These are phyloP conservation scores for Penicillium herquei DNA, from an alignment of 495 filamentous ascomycete species.

Conservation along the genomic window DNA sequence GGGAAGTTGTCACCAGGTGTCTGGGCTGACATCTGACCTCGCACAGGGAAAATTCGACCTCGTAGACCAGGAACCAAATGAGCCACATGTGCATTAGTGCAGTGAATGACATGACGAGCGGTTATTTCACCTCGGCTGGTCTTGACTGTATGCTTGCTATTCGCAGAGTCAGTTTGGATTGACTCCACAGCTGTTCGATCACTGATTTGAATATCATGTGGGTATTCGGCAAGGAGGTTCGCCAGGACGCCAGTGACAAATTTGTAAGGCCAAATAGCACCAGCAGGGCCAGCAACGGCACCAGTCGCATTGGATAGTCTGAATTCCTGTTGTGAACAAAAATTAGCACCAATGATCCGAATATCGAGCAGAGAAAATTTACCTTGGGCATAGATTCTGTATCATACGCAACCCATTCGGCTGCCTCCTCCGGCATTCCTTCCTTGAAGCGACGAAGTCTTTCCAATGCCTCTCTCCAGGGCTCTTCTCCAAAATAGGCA, in stretches of 20 bases:
- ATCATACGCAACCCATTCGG: slow-evolving; percentile 28
- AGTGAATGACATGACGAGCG: slow-evolving; percentile 63
- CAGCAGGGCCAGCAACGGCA: slow-evolving; percentile 44
- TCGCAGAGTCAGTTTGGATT: slow-evolving; percentile 21
- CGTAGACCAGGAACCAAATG: slow-evolving; percentile 66
- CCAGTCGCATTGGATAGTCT: slow-evolving; percentile 43
- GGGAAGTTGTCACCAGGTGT: slow-evolving; percentile 47
- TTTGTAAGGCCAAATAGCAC: slow-evolving; percentile 75
- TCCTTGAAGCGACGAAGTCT: slow-evolving; percentile 26
- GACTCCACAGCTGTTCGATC: slow-evolving; percentile 66
- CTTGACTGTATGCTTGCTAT: slow-evolving; percentile 36
- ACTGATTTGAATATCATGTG: slow-evolving; percentile 62
- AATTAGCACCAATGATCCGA: background rate
- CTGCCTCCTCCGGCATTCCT: slow-evolving; percentile 30
- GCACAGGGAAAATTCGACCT: slow-evolving; percentile 72
- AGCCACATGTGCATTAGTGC: slow-evolving; percentile 77
- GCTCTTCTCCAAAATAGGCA: slow-evolving; percentile 27
- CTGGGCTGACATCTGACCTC: slow-evolving; percentile 60
- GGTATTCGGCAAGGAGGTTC: slow-evolving; percentile 41
- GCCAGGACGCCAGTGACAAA: slow-evolving; percentile 66
- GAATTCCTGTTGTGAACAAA: slow-evolving; percentile 20
- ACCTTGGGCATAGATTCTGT: slow-evolving; percentile 25
- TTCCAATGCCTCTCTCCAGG: slow-evolving; percentile 23
- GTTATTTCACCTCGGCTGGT: slow-evolving; percentile 63
- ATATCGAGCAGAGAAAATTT: background rate